phyloP scores from a whole-genome alignment of 2,329 filamentous ascomycete genomes.

The Mycosphaerelloides madeirae region DNA sequence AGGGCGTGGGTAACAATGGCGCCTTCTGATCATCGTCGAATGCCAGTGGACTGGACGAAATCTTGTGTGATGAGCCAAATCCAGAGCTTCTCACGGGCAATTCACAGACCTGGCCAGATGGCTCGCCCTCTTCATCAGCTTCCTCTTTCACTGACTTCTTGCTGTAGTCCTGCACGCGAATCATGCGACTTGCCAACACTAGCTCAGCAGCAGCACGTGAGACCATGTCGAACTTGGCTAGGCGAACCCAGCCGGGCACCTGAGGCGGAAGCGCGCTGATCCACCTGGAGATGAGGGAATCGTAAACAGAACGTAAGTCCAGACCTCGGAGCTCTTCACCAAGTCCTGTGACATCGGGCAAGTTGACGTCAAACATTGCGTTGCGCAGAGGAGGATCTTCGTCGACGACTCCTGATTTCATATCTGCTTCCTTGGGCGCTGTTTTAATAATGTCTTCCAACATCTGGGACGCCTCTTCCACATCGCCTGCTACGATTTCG shows the following conservation, averaged over 20 bases:
- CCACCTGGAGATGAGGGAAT: constrained; percentile 23
- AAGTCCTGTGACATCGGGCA: not conserved
- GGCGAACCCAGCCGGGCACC: constrained; percentile 24
- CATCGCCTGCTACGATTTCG: not conserved
- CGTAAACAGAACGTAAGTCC: constrained; percentile 14
- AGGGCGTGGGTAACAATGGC: constrained; percentile 28
- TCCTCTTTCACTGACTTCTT: constrained; percentile 2
- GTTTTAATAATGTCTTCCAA: not conserved
- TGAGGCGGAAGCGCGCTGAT: constrained; percentile 21
- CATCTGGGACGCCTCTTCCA: not conserved
- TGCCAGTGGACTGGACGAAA: constrained; percentile 1
- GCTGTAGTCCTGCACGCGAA: constrained; percentile 9
- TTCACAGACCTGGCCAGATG: constrained; percentile 7
- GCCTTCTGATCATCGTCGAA: constrained; percentile 9
- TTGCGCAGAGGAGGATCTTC: no score
- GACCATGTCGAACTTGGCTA: constrained; percentile 30
- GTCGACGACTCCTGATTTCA: no score
- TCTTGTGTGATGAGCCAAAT: constrained; percentile 1
- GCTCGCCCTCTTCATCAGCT: constrained; percentile 1
- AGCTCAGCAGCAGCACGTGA: constrained; percentile 34
- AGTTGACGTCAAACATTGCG: not conserved
- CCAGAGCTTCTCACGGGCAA: constrained; percentile 13
- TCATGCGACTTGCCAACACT: constrained; percentile 31
- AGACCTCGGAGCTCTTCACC: not conserved
- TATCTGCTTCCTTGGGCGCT: no score